Conservation (phyloP, 164 flowering plant genomes). For the Protea cynaroides region DNA sequence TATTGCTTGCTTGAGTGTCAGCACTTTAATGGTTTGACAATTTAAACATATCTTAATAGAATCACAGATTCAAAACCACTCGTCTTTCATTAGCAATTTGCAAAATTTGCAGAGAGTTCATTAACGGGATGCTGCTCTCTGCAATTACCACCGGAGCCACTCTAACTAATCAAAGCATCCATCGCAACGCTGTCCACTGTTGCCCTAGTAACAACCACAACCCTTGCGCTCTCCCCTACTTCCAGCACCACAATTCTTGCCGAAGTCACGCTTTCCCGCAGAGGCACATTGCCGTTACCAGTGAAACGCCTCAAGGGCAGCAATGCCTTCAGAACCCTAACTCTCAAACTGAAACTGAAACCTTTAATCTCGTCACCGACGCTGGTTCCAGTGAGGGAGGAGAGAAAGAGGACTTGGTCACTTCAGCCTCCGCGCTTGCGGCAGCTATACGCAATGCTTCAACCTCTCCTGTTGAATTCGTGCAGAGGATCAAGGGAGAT, state of each 20-base stretch:
- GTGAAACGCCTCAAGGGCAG: slow-evolving; percentile 6
- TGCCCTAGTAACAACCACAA: background rate
- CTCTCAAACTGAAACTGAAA: background rate
- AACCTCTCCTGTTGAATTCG: slow-evolving; percentile 62
- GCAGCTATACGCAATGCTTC: slow-evolving; percentile 59
- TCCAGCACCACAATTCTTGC: slow-evolving; percentile 2
- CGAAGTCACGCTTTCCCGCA: slow-evolving; percentile 2
- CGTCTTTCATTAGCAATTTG: too few relatives aligned
- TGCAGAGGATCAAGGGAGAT: slow-evolving; percentile 43
- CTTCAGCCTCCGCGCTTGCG: slow-evolving; percentile 71
- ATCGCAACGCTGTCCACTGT: background rate
- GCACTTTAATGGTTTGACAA: too few relatives aligned
- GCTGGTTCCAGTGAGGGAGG: slow-evolving; percentile 10
- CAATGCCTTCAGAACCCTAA: slow-evolving; percentile 12
- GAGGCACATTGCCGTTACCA: slow-evolving; percentile 5
- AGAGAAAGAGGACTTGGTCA: slow-evolving; percentile 18
- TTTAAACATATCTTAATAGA: too few relatives aligned
- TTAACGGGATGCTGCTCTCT: slow-evolving; percentile 27
- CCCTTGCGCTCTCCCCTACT: background rate
- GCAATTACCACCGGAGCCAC: slow-evolving; percentile 1
- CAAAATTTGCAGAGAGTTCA: background rate
- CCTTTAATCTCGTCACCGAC: slow-evolving; percentile 24
- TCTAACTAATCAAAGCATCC: slow-evolving; percentile 10
- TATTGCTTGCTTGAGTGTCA: too few relatives aligned
- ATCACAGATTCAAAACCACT: too few relatives aligned